Evolutionary conservation across 139 green algal genomes (phyloP), one percentile per base, ranked within the genome.

Genomic region (Spirogloea muscicola): DNA sequence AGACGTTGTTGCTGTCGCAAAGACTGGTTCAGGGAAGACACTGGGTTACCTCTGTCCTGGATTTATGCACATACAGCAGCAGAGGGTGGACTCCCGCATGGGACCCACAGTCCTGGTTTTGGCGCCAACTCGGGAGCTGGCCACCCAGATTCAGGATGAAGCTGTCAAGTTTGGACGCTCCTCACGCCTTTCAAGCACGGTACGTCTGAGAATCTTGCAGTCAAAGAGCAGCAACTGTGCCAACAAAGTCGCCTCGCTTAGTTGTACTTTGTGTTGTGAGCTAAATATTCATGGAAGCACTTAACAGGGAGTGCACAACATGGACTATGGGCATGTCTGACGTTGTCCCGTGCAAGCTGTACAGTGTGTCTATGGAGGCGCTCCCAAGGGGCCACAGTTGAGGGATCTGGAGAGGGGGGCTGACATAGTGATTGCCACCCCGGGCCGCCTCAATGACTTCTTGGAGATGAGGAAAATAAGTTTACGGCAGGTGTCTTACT

Each of bases 281-380:
- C n/a, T n/a, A n/a, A n/a, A n/a, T n/a, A n/a, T n/a, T n/a, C n/a
- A n/a, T n/a, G n/a, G n/a, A n/a, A n/a, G n/a, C n/a, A n/a, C n/a
- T n/a, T n/a, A n/a, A n/a, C n/a, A n/a, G n/a, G n/a, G n/a, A n/a
- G n/a, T n/a, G n/a, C n/a, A n/a, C n/a, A n/a, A n/a, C n/a, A n/a
- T n/a, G n/a, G n/a, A n/a, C n/a, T n/a, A n/a, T n/a, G n/a, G n/a
- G n/a, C n/a, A n/a, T n/a, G n/a, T n/a, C n/a, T n/a, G n/a, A n/a
- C n/a, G n/a, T n/a, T n/a, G n/a, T n/a, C n/a, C n/a, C n/a, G n/a
- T n/a, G n/a, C n/a, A n/a, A n/a, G n/a, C n/a, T 75, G 69, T 94
- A 55, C 87, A 91, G 37, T 96, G 91, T 77, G 43, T 65, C 6
- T 65, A 48, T 42, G 58, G 58, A 10, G 29, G 58, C 25, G 58